Evolutionary conservation across 2,329 filamentous ascomycete species (phyloP), one percentile per base, ranked within the genome.

Genomic region (Penicillium expansum): DNA sequence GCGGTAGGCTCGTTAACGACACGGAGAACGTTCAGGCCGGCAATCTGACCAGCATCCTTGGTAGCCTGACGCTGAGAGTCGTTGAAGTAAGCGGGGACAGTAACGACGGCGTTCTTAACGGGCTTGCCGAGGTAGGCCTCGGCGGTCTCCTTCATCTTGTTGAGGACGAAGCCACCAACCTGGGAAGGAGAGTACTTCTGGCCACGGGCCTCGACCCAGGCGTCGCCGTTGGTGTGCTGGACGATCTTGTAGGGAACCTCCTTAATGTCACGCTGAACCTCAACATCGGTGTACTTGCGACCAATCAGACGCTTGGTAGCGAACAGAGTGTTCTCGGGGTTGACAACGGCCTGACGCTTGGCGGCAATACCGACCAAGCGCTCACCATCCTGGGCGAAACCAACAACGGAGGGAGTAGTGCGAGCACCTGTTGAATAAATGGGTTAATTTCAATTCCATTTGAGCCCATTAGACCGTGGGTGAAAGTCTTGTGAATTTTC

Each of bases 131-230:
- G 86, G 81, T 95, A 96, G 61, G 89, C 83, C 83, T 97, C 92
- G 65, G 93, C 93, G 51, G 93, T 97, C 84, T 97, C 93, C 87
- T 96, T 97, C 93, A 97, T 97, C 86, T 97, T 97, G 78, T 92
- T 88, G 70, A 97, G 86, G 66, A 97, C 84, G 78, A 97, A 96
- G 73, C 92, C 93, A 85, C 93, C 93, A 64, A 97, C 91, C 79
- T 97, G 93, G n/a, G 92, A 96, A 56, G 93, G 93, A 65, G 92
- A 97, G 84, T 97, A 97, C 79, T 92, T 96, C 80, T 97, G 87
- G 74, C 88, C 92, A 68, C 92, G 91, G 69, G 92, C 90, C 78
- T 92, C 86, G 63, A 97, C 89, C 93, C 93, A 97, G 62, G 93
- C 93, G 74, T 97, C 93, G 69, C 93, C 93, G 76, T 97, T 97